Evolutionary conservation across 2,329 filamentous ascomycete genomes (phyloP), one percentile per base, ranked within the genome.

Genomic region (Colletotrichum coccodes): DNA sequence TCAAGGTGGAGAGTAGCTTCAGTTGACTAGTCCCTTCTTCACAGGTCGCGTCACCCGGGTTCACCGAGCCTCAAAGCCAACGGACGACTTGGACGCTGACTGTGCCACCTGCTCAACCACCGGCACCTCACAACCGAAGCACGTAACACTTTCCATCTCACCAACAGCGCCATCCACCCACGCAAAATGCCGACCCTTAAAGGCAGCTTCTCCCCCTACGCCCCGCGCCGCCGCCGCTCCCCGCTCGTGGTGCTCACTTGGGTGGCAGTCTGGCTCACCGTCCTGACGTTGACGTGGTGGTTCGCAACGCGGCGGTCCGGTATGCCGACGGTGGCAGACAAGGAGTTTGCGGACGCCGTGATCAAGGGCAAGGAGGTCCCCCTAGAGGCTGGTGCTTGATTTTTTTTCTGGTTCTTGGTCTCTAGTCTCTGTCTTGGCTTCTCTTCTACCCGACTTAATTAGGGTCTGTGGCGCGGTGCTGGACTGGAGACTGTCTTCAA

Each of bases 211-310:
- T 59, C 60, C 16, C 68, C 68, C 32, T 73, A 72, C 70, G 58
- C 59, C 21, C 69, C 50, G 18, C 61, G 64, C 26, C 52, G 42
- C 23, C 66, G 71, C 30, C 65, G 64, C 4, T 65, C 69, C 6
- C 60, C 56, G 28, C 52, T 49, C 28, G 38, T 73, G 18, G 57
- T 69, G 26, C 26, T 69, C 50, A 60, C 47, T 18, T 73, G 72
- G 70, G 49, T 73, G 28, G 64, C 40, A 18, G 54, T 66, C 12
- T 73, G 71, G 64, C 36, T 71, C 9, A 16, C 60, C n/a, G 36
- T 67, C 4, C 47, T 73, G 30, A 50, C 67, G 18, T 38, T 72
- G 32, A 64, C 64, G 34, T 71, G 67, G 71, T 69, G 67, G 60
- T 50, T 71, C 50, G 42, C 44, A 44, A 65, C 42, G 53, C 47